Evolutionary conservation across 2,329 filamentous ascomycete genomes (phyloP), one percentile per base, ranked within the genome.

Genomic region (Arachnomyces sp.): DNA sequence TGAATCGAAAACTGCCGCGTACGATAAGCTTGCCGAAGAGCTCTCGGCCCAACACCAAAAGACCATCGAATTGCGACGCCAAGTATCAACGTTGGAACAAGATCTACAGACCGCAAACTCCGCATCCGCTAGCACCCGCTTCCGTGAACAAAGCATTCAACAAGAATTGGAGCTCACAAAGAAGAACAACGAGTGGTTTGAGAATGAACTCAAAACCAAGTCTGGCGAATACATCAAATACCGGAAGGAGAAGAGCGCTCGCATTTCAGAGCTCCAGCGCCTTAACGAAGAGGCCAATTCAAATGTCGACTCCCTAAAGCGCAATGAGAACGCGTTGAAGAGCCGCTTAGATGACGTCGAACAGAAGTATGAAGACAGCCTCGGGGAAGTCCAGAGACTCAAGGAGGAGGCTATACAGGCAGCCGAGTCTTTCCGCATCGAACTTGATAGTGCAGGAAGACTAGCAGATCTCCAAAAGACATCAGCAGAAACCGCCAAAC

Each of bases 161-260:
- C 89, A 95, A 60, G 89, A 96, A 60, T 74, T 96, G 28, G 87
- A 94, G 31, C 72, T 93, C 41, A 79, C 90, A 13, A 88, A 87
- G 59, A 84, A 83, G 55, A 94, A 88, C 66, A 85, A 86, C 49
- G 90, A 96, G 53, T 98, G 88, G 84, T 82, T 92, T 41, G 87
- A 95, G 56, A 80, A 74, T 31, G 92, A 98, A 61, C 74, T 96
- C 15, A 90, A 94, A 68, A 89, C 85, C 0, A 94, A 94, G 66
- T 82, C 77, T 46, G 77, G 81, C 7, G 92, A 98, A 58, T 80
- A 87, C 35, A 76, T 90, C 49, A 94, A 89, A 56, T 90, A 84
- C 63, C 80, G 92, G 47, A 96, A 94, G 58, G 92, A 98, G 59
- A 96, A 95, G 72, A 85, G 85, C 47, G 82, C 87, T 1, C 83